A percentile compares a stretch with the other conserved stretches of the same genome.
These are phyloP conservation scores for Globisporangium radiosum DNA, from an alignment of 352 stramenopile genomes.

Conservation along the genomic window DNA sequence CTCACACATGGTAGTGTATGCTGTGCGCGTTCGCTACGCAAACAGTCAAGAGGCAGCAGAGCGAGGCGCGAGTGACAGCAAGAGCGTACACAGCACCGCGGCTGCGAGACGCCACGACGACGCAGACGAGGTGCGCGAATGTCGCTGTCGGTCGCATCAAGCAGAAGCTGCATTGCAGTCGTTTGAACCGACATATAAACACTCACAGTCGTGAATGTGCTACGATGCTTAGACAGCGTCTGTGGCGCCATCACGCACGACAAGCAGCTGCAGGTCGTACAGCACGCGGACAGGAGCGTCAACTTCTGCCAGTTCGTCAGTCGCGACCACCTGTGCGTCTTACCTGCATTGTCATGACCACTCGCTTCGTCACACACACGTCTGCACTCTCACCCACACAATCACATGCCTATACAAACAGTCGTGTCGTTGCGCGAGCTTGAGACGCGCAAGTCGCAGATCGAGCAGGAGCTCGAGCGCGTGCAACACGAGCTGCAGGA, in stretches of 20 bases:
- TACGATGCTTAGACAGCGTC: constrained; percentile 17
- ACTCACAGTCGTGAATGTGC: background rate
- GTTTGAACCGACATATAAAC: background rate
- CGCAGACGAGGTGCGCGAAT: background rate
- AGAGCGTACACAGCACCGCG: background rate
- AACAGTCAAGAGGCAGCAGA: too few species aligned
- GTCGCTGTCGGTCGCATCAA: background rate
- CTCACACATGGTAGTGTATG: too few species aligned
- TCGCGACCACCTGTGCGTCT: constrained; percentile 37
- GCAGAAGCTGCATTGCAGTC: too few species aligned
- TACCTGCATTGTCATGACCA: background rate
- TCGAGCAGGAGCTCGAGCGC: constrained; percentile 20
- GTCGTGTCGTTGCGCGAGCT: constrained; percentile 44
- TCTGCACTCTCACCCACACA: background rate
- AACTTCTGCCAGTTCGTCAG: constrained; percentile 6
- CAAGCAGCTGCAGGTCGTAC: constrained; percentile 1
- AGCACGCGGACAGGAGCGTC: background rate
- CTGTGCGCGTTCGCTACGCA: too few species aligned
- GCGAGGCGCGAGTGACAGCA: background rate
- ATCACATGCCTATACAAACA: constrained; percentile 6
- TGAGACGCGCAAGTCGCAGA: constrained; percentile 50
- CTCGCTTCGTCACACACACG: background rate
- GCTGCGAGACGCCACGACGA: background rate
- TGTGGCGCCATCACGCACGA: constrained; percentile 1
- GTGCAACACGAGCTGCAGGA: constrained; percentile 14